phyloP scores from a whole-genome alignment of 441 rosid species.

The Dalechampia spathulata region DNA sequence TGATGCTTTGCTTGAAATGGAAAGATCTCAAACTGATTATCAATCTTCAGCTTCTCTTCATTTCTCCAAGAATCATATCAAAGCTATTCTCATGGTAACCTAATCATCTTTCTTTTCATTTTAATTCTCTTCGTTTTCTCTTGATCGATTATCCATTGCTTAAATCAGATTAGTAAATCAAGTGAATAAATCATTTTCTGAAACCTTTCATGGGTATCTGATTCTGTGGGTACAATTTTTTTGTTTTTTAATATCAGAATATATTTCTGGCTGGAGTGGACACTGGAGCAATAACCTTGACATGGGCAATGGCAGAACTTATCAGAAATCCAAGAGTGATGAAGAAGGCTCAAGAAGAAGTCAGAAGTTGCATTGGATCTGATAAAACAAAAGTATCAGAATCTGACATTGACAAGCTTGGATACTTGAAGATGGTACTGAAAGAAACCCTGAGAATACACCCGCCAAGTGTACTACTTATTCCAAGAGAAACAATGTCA shows the following conservation, averaged over 20 bases:
- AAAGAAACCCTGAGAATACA: neutral
- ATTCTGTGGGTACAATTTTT: no score
- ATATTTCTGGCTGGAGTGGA: constrained; percentile 1
- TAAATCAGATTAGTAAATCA: no score
- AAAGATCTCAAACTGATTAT: neutral
- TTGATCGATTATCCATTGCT: no score
- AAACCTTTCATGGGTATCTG: no score
- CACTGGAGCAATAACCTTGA: constrained; percentile 4
- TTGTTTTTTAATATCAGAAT: neutral
- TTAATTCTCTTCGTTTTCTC: neutral
- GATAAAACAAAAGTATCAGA: neutral
- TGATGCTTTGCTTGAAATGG: constrained; percentile 5
- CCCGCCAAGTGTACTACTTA: neutral
- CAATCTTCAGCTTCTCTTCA: neutral
- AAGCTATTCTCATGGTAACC: constrained; percentile 5
- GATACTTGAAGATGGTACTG: neutral
- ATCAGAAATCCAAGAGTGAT: neutral
- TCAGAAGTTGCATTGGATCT: neutral
- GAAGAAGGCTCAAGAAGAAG: constrained; percentile 1
- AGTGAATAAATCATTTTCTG: no score
- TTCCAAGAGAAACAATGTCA: constrained; percentile 4
- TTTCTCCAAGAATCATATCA: neutral
- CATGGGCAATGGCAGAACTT: constrained; percentile 4
- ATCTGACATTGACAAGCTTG: constrained; percentile 1
- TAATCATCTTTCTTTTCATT: neutral